Base-by-base conservation (phyloP, 2,329 filamentous ascomycete species). In the Ustilaginoidea virens region DNA sequence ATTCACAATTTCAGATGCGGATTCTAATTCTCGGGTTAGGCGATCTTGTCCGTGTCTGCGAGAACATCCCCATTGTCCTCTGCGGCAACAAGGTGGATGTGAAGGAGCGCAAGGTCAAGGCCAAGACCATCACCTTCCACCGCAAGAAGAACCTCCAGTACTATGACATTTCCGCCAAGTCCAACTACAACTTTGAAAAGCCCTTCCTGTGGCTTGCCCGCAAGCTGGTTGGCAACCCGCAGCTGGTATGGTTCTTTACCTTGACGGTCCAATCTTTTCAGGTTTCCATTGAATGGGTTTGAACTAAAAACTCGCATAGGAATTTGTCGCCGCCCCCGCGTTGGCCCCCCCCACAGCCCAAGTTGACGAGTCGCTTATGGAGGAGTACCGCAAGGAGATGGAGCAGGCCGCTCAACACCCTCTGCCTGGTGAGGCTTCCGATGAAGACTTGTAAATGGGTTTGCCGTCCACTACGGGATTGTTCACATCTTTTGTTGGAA, bases 101-200 rank as follows among this genome's bases (percentile, higher is more conserved):
- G 42, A 98, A 98, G 80, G 90, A 98, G 75, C 83, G 90, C 62
- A 98, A 98, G 69, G 90, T 98, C 57, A 98, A 98, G 78, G 90
- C 90, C 55, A 98, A 98, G 82, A 92, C 87, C 56, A 98, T 98
- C 64, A 98, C 90, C 44, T 98, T 98, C 81, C 90, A 98, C 74
- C 83, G 90, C 66, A 98, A 98, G 82, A 98, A 98, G 79, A 98
- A 96, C 66, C 78, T 98, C 30, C 90, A 98, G 66, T 98, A 96
- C 75, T 98, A 98, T 73, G 90, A 96, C 49, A 96, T 96, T 58
- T 94, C 85, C 23, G 90, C 90, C 63, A 98, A 96, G 72, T 94
- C 86, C 54, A 96, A 96, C 74, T 96, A 98, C 69, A 96, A 96
- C 77, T 96, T 96, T 61, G 87, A 96, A 78, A 98, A 96, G 76